A percentile compares a stretch with the other conserved stretches of the same genome.
Conservation (phyloP, 257 asterid genomes). For the Plectranthus barbatus region DNA sequence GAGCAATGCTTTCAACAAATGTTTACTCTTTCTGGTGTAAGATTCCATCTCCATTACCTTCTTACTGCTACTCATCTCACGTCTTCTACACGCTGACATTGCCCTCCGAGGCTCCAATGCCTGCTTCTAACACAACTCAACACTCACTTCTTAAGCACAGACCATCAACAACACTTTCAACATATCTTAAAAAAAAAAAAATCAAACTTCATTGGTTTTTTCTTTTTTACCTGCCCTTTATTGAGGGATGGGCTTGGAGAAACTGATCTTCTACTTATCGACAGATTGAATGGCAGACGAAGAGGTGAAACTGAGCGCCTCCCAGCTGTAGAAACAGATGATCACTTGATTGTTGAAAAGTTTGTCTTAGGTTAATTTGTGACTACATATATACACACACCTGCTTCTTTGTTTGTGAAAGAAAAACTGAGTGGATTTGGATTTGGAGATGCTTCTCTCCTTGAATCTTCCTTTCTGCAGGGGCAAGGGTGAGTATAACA, state of each 20-base stretch:
- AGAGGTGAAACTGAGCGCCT: conserved; percentile 47
- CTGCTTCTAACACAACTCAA: not conserved
- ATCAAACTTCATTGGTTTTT: conserved; percentile 3
- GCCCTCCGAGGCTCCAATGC: conserved; percentile 47
- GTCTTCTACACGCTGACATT: conserved; percentile 21
- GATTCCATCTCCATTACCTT: conserved; percentile 33
- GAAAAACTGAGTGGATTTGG: conserved; percentile 32
- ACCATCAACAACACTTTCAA: no score
- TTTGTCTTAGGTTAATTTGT: no score
- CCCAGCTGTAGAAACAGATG: conserved; percentile 15
- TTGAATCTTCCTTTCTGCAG: not conserved
- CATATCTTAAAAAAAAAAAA: no score
- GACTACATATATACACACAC: conserved; percentile 18
- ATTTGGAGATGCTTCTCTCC: conserved; percentile 29
- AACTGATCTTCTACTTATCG: conserved; percentile 36
- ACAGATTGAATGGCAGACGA: conserved; percentile 33
- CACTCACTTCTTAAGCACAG: not conserved
- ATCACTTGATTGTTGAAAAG: no score
- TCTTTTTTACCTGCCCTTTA: conserved; percentile 35
- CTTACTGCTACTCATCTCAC: conserved; percentile 21
- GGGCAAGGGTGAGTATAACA: no score
- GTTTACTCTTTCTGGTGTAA: conserved; percentile 40
- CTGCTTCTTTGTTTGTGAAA: conserved; percentile 38
- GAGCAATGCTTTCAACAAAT: conserved; percentile 45
- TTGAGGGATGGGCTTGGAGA: conserved; percentile 30